Evolutionary conservation across 2,329 filamentous ascomycete species (phyloP).

Genomic region (Penicillium griseofulvum): DNA sequence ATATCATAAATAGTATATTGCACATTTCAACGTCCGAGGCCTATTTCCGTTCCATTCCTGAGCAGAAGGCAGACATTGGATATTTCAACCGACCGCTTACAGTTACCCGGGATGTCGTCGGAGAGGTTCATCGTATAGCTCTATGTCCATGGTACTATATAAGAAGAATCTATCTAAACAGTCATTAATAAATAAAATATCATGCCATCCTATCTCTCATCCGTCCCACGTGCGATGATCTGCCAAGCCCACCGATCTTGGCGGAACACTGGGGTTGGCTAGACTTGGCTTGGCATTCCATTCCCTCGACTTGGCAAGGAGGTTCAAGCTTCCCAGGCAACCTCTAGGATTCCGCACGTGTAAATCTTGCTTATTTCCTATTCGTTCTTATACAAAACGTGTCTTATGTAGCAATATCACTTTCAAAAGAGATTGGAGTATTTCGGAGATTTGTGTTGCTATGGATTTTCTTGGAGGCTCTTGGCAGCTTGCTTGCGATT

Average conservation of each 20-base stretch:
- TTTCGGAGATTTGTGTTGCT: neutral
- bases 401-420: neutral
- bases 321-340: conserved; percentile 7
- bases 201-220: neutral
- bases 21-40: too few relatives aligned
- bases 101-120: neutral
- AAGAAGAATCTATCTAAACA: too few relatives aligned
- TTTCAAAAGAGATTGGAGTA: too few relatives aligned
- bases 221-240: neutral
- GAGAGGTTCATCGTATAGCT: neutral
- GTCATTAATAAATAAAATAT: neutral
- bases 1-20: neutral
- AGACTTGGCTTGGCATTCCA: conserved; percentile 2
- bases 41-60: too few relatives aligned
- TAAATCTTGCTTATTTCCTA: neutral
- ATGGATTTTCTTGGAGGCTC: neutral
- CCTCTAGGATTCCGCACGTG: conserved; percentile 8
- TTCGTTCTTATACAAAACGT: neutral
- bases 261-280: neutral
- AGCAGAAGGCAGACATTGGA: neutral
- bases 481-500: neutral
- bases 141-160: neutral
- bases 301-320: conserved; percentile 9
- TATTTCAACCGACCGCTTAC: neutral
- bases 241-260: neutral